A percentile compares a stretch with the other conserved stretches of the same genome.
Conservation (phyloP, 805 yeast genomes). For the Wickerhamiella australiensis region DNA sequence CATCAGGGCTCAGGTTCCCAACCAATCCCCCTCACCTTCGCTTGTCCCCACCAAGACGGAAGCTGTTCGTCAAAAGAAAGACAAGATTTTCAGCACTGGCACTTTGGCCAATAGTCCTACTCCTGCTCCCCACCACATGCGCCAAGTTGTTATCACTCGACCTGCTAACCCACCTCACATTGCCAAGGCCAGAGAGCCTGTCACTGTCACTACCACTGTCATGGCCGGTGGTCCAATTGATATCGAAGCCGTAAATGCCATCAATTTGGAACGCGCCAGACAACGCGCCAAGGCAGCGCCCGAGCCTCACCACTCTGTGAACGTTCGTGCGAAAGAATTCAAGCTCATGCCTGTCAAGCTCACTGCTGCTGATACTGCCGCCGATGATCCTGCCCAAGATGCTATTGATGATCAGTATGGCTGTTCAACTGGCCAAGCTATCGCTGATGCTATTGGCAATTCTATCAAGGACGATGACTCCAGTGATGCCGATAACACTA, state of each 20-base stretch:
- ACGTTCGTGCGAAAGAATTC: neutral
- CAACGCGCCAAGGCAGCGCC: neutral
- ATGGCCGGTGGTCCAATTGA: conserved; percentile 1
- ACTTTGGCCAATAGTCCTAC: neutral
- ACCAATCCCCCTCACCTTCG: neutral
- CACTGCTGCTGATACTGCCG: neutral
- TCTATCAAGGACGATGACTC: neutral
- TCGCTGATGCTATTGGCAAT: neutral
- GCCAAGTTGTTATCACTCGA: neutral
- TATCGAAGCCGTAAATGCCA: neutral
- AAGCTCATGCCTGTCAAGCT: neutral
- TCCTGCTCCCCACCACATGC: neutral
- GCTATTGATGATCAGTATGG: neutral
- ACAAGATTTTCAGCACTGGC: neutral
- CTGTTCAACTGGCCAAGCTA: neutral
- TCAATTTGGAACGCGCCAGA: neutral
- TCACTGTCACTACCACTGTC: conserved; percentile 6
- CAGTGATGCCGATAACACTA: neutral
- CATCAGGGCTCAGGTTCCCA: neutral
- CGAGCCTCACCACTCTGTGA: neutral
- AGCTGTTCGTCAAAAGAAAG: neutral
- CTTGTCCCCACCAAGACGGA: neutral
- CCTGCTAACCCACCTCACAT: conserved; percentile 3
- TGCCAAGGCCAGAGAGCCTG: neutral
- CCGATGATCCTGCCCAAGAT: neutral